Base-by-base conservation (phyloP, 2,329 filamentous ascomycete species). In the Ophiostoma sp. region DNA sequence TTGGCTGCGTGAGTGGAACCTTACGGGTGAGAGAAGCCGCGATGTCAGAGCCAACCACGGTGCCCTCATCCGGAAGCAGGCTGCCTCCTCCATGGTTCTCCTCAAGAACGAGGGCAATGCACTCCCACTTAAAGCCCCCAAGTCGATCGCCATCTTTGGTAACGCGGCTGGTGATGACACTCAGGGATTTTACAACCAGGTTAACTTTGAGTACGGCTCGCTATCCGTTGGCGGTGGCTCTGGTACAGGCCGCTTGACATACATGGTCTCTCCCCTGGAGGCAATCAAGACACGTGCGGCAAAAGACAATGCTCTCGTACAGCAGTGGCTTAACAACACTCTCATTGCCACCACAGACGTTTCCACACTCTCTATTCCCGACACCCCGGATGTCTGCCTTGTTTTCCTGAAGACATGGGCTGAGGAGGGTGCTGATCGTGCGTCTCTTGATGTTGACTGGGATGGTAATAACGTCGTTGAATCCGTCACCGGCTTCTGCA, bases 201-300 rank as follows among this genome's bases (percentile, higher is more conserved):
- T 16, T 42, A 64, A 64, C 63, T 97, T 93, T 77, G 94, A 96
- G 74, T 86, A 89, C 70, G 93, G 92, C 2, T 95, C 92, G 0
- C 81, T 97, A 8, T 91, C 86, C 2, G 89, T 89, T 66, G 93
- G 92, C 7, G 97, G 92, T 91, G 93, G 93, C 12, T 94, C 90
- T 9, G 93, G 93, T 2, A 87, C 92, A 0, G 92, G 91, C 2
- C 87, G 96, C 38, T 93, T 92, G 70, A 89, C 90, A 4, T 96
- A 95, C 74, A 82, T 97, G 1, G 80, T 96, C 42, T 86, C 90
- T 38, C 93, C 93, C 0, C 83, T 70, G 74, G 81, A n/a, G 81
- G 83, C 2, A 87, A 77, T 79, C 74, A 64, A 80, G 85, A 65
- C 78, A 79, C 58, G 80, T 65, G 41, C 87, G 89, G 83, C 86